phyloP scores from a whole-genome alignment of 768 basidiomycete species.

The Suillus alpinus region DNA sequence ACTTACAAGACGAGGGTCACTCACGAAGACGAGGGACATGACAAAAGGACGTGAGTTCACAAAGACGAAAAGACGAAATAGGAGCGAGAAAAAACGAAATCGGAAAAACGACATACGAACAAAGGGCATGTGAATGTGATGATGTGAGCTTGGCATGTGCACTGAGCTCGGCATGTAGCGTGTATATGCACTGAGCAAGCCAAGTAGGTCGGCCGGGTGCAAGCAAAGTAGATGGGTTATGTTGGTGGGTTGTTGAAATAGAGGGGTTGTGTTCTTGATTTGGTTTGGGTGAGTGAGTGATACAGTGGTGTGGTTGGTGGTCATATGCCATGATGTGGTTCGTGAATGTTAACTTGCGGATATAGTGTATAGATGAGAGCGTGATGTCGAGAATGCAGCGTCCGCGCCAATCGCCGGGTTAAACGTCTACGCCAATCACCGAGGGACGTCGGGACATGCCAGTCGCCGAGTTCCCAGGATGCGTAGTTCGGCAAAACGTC shows the following conservation, averaged over 20 bases:
- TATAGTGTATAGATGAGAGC: conserved; percentile 1
- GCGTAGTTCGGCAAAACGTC: too few relatives aligned
- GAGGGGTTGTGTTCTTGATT: not conserved
- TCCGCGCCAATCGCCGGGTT: too few relatives aligned
- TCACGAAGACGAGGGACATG: too few relatives aligned
- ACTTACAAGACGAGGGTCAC: not conserved
- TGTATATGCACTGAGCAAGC: not conserved
- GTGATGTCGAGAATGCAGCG: too few relatives aligned
- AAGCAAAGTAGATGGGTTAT: not conserved
- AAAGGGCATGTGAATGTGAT: not conserved
- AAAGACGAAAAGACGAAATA: not conserved
- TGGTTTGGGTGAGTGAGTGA: not conserved
- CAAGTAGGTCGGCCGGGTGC: not conserved
- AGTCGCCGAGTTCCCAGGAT: not conserved
- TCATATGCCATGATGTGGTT: conserved; percentile 1
- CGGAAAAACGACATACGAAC: not conserved
- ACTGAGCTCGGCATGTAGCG: not conserved
- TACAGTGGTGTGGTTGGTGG: not conserved
- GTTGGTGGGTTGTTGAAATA: not conserved
- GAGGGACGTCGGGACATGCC: too few relatives aligned
- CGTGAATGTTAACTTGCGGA: not conserved
- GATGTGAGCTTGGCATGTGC: not conserved
- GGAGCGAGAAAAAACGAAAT: not conserved
- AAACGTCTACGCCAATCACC: too few relatives aligned
- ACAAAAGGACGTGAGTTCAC: not conserved